These are phyloP conservation scores for Paramecium tetraurelia DNA, from an alignment of 73 alveolate species.

Conservation along the genomic window DNA sequence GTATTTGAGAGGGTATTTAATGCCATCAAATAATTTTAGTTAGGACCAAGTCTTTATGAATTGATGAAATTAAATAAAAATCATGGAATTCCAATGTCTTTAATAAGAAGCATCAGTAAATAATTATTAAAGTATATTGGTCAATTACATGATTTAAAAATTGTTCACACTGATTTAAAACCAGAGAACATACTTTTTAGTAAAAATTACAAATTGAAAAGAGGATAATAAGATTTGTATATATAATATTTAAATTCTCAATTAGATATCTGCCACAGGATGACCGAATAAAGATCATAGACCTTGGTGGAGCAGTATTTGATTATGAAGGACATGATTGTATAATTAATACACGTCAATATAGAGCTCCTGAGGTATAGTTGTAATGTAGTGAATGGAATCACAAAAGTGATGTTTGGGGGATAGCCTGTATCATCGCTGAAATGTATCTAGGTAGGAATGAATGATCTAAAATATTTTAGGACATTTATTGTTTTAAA, in stretches of 20 bases:
- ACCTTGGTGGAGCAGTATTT: conserved; percentile 96
- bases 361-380: conserved; percentile 98
- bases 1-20: conserved; percentile 74
- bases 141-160: conserved; percentile 64
- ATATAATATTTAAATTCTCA: not conserved
- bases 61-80: conserved; percentile 80
- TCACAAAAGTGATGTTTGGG: conserved; percentile 94
- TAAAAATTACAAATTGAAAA: not conserved
- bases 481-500: conserved; percentile 74
- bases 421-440: conserved; percentile 92
- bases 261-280: conserved; percentile 60
- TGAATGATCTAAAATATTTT: not conserved
- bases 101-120: conserved; percentile 77
- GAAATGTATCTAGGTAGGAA: conserved; percentile 95
- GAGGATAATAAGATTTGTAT: not conserved
- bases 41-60: conserved; percentile 92
- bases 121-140: conserved; percentile 79
- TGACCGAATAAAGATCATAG: conserved; percentile 86
- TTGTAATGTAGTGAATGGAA: conserved; percentile 83
- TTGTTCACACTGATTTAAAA: conserved; percentile 97
- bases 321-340: conserved; percentile 78
- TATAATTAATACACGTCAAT: conserved; percentile 94
- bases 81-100: conserved; percentile 82
- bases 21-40: conserved; percentile 34
- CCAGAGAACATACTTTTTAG: conserved; percentile 95